Evolutionary conservation across 2,329 filamentous ascomycete genomes (phyloP).

Genomic region (Eutypa lata): DNA sequence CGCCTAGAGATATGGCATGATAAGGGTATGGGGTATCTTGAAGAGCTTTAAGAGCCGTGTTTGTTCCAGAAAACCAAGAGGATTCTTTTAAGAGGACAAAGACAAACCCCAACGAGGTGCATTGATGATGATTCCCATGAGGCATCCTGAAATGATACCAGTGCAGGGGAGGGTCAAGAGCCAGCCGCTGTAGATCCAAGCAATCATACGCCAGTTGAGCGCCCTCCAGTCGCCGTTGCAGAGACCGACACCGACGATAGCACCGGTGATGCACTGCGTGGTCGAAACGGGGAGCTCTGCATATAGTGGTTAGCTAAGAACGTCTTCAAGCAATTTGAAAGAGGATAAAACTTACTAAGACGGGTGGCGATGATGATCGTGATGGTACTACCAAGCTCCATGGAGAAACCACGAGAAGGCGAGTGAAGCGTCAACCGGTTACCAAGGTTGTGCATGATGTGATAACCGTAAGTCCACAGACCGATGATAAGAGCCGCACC

Average conservation of each 20-base stretch:
- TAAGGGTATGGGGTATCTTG: background rate
- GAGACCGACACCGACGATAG: constrained; percentile 60
- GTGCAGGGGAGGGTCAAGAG: constrained; percentile 57
- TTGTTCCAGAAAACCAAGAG: no score
- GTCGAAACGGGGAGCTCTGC: constrained; percentile 59
- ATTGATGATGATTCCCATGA: constrained; percentile 63
- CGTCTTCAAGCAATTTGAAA: background rate
- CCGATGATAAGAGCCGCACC: constrained; percentile 51
- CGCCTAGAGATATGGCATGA: no score
- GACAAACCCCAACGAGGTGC: constrained; percentile 47
- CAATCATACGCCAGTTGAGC: constrained; percentile 62
- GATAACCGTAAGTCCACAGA: constrained; percentile 60
- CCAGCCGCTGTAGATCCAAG: constrained; percentile 59
- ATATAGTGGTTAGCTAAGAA: background rate
- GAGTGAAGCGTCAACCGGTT: constrained; percentile 63
- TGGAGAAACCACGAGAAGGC: constrained; percentile 55
- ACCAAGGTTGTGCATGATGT: constrained; percentile 62
- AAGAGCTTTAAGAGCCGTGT: no score
- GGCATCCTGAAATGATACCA: constrained; percentile 54
- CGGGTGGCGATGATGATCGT: constrained; percentile 64
- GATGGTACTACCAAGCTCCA: constrained; percentile 59
- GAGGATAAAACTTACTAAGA: constrained; percentile 36
- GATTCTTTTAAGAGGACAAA: background rate
- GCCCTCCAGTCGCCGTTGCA: constrained; percentile 56
- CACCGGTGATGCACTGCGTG: constrained; percentile 62